phyloP scores from a whole-genome alignment of 225 moss, liverwort and hornwort genomes.

The Pseudoscleropodium purum region DNA sequence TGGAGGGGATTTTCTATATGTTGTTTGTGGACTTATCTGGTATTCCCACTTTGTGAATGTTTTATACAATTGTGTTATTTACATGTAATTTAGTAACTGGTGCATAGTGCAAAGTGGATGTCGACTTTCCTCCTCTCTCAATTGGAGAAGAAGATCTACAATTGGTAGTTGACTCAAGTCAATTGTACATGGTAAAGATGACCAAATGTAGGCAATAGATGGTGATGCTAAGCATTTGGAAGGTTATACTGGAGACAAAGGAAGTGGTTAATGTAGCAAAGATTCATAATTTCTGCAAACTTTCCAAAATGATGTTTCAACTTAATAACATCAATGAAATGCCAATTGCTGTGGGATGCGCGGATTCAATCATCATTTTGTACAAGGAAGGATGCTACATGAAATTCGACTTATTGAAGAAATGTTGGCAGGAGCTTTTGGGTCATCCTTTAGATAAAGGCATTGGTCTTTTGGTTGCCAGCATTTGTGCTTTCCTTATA shows the following conservation, averaged over 20 bases:
- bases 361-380: background rate
- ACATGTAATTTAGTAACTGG: background rate
- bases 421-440: background rate
- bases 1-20: background rate
- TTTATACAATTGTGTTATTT: no score
- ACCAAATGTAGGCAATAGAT: background rate
- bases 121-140: background rate
- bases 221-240: background rate
- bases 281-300: background rate
- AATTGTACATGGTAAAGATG: background rate
- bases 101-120: background rate
- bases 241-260: background rate
- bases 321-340: fast-evolving
- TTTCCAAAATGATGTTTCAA: background rate
- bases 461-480: no score
- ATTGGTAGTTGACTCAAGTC: background rate
- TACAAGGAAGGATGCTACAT: no score
- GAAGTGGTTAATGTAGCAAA: background rate
- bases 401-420: background rate
- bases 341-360: background rate
- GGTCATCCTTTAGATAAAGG: no score
- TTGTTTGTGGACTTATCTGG: background rate
- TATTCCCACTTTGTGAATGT: background rate
- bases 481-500: background rate
- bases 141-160: fast-evolving